A percentile compares a stretch with the other conserved stretches of the same genome.
Evolutionary conservation across 2,329 filamentous ascomycete species (phyloP).

Genomic region (Cyanodermella asteris): DNA sequence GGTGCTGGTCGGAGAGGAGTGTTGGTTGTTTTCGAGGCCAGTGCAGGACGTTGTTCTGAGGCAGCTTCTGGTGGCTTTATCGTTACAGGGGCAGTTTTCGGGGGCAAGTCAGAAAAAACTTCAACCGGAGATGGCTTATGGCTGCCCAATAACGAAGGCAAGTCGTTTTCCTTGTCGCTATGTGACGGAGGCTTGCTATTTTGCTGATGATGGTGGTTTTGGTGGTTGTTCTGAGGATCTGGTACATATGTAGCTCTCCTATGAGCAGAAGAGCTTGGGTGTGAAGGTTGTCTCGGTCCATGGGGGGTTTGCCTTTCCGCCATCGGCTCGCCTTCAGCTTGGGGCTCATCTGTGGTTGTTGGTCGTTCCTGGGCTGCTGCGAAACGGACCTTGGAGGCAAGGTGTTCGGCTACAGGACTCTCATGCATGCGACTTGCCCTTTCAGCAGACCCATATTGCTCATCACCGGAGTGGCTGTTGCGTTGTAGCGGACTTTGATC

Average conservation of each 20-base stretch:
- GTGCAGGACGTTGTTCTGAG: constrained; percentile 21
- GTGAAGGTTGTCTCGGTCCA: constrained; percentile 4
- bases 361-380: no score
- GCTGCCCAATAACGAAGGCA: constrained; percentile 45
- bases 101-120: constrained; percentile 32
- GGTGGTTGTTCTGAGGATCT: constrained; percentile 37
- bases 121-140: constrained; percentile 34
- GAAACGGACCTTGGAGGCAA: constrained; percentile 2
- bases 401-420: not conserved
- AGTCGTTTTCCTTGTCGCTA: constrained; percentile 71
- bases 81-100: constrained; percentile 30
- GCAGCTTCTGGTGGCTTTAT: constrained; percentile 22
- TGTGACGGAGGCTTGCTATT: no score
- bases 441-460: not conserved
- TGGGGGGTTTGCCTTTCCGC: constrained; percentile 3
- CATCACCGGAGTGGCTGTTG: constrained; percentile 5
- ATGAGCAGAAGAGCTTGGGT: constrained; percentile 6
- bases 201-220: constrained; percentile 35
- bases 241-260: constrained; percentile 19
- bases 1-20: constrained; percentile 61
- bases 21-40: constrained; percentile 36
- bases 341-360: constrained; percentile 1
- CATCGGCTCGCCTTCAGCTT: constrained; percentile 2
- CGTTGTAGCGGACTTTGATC: constrained; percentile 22
- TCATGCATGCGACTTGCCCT: not conserved